These are phyloP conservation scores for Russula sp. DNA, from an alignment of 768 basidiomycete species.

Conservation along the genomic window DNA sequence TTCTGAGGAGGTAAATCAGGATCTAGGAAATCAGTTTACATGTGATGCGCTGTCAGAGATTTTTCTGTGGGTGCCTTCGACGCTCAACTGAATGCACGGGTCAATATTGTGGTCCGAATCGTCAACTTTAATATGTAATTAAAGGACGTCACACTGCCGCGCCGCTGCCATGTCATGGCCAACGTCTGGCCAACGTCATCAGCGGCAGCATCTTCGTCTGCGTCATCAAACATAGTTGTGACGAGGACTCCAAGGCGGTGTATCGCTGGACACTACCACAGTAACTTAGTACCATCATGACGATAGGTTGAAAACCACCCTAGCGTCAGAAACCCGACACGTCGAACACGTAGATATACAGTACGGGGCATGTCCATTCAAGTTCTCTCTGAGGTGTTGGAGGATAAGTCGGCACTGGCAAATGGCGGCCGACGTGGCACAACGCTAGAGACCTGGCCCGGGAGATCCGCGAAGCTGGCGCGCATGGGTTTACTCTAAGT, in stretches of 20 bases:
- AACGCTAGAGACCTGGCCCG: no score
- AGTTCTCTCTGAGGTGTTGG: no score
- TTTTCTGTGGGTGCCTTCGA: background rate
- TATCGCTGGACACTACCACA: background rate
- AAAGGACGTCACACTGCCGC: background rate
- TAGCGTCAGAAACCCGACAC: no score
- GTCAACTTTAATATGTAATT: background rate
- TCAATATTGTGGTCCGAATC: background rate
- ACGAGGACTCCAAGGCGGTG: background rate
- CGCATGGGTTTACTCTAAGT: no score
- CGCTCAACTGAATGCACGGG: background rate
- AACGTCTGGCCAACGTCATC: constrained; percentile 2
- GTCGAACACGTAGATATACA: no score
- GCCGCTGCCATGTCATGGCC: background rate
- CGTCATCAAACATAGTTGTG: background rate
- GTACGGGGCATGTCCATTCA: no score
- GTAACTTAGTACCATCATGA: no score
- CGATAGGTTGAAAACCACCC: no score
- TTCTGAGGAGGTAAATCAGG: background rate
- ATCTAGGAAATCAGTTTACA: background rate
- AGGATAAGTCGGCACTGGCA: no score
- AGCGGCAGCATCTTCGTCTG: background rate
- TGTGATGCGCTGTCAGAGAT: background rate
- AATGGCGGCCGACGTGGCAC: no score
- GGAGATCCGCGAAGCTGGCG: no score